phyloP scores from a whole-genome alignment of 208 protist species.

The Trypanosoma cruzi region DNA sequence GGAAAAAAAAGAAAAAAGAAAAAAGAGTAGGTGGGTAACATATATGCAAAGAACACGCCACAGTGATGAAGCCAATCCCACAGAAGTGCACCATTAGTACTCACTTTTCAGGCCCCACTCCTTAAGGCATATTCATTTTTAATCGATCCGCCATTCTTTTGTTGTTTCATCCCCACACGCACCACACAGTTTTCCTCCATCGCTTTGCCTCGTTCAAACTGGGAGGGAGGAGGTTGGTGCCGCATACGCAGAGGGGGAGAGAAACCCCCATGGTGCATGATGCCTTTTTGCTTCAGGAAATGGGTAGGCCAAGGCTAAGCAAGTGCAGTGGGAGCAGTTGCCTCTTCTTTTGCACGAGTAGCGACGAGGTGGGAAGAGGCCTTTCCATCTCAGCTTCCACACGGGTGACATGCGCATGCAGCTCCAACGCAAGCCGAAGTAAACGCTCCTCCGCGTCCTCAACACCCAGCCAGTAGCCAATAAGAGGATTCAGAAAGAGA shows the following conservation, averaged over 20 bases:
- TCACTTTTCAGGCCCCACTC: background rate
- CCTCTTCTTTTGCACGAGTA: conserved; percentile 12
- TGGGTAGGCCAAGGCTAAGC: conserved; percentile 15
- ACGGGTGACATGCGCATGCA: conserved; percentile 71
- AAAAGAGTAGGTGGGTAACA: background rate
- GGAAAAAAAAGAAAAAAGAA: conserved; percentile 8
- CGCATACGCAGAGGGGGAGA: background rate
- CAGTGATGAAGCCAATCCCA: background rate
- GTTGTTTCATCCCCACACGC: background rate
- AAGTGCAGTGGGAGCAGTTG: conserved; percentile 21
- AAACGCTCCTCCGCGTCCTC: conserved; percentile 51
- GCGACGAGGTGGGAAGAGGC: background rate
- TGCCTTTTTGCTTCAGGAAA: conserved; percentile 7
- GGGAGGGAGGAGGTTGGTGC: background rate
- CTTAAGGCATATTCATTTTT: background rate
- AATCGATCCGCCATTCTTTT: background rate
- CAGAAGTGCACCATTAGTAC: background rate
- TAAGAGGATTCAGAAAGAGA: conserved; percentile 76
- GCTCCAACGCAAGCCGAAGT: conserved; percentile 49
- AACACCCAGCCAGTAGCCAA: conserved; percentile 73
- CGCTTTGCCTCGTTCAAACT: background rate
- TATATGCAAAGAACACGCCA: background rate
- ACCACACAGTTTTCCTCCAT: background rate
- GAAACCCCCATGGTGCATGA: background rate
- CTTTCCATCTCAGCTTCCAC: conserved; percentile 35